phyloP scores from a whole-genome alignment of 2,329 filamentous ascomycete species.

The Parascedosporium putredinis region DNA sequence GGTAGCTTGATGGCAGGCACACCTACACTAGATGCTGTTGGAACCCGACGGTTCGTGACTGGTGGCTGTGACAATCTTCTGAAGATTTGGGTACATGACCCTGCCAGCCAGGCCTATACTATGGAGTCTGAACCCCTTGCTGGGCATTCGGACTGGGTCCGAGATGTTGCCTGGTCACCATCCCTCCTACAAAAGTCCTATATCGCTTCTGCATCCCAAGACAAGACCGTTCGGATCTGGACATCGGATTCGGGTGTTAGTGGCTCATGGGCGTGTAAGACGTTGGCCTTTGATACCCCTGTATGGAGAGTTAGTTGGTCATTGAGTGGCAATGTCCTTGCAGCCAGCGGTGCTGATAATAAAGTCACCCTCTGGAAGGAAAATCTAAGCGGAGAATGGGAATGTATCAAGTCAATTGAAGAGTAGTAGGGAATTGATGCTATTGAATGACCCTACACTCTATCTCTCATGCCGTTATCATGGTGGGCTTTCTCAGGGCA shows the following conservation, averaged over 20 bases:
- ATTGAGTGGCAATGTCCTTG: conserved; percentile 89
- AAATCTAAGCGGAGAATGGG: conserved; percentile 92
- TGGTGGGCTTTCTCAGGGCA: too few species aligned
- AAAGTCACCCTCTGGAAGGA: conserved; percentile 98
- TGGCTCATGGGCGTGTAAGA: conserved; percentile 74
- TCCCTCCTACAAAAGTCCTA: conserved; percentile 93
- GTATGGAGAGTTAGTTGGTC: conserved; percentile 98
- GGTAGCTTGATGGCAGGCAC: conserved; percentile 74
- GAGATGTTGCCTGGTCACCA: conserved; percentile 94
- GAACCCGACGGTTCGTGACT: conserved; percentile 78
- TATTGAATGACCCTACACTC: too few species aligned
- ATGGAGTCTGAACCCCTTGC: conserved; percentile 53
- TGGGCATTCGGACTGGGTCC: conserved; percentile 92
- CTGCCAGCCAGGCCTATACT: conserved; percentile 49
- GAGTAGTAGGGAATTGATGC: conserved; percentile 49
- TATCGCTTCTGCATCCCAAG: conserved; percentile 89
- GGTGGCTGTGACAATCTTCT: conserved; percentile 89
- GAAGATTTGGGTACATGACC: conserved; percentile 83
- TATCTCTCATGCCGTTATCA: too few species aligned
- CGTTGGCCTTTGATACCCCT: conserved; percentile 76
- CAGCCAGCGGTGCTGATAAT: conserved; percentile 89
- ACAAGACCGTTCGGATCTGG: conserved; percentile 97
- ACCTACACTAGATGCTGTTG: conserved; percentile 45
- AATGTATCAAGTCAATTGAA: conserved; percentile 92
- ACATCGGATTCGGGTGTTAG: conserved; percentile 58